These are phyloP conservation scores for Venturia aucupariae DNA, from an alignment of 2,329 filamentous ascomycete species.

Conservation along the genomic window DNA sequence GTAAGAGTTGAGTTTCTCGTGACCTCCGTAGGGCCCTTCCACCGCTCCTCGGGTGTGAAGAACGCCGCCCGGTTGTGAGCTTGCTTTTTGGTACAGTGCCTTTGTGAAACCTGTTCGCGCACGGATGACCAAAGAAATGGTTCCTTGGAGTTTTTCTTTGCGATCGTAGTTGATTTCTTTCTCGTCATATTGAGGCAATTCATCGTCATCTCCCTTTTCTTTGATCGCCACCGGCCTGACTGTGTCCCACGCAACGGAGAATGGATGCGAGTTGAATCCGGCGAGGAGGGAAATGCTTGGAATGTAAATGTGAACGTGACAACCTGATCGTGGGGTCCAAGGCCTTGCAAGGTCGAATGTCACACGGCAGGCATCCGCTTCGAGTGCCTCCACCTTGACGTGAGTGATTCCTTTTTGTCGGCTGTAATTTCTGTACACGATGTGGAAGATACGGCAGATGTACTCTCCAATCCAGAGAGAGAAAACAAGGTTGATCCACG, in stretches of 20 bases:
- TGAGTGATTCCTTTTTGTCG: slow-evolving; percentile 39
- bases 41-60: slow-evolving; percentile 57
- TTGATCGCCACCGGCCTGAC: not conserved
- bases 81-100: slow-evolving; percentile 55
- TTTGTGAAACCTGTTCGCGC: slow-evolving; percentile 66
- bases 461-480: slow-evolving; percentile 68
- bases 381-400: slow-evolving; percentile 49
- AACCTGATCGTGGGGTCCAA: slow-evolving; percentile 45
- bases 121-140: slow-evolving; percentile 63
- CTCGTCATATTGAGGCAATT: slow-evolving; percentile 18
- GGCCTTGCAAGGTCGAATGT: slow-evolving; percentile 50
- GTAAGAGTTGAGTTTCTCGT: slow-evolving; percentile 63
- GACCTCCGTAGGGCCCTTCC: slow-evolving; percentile 68
- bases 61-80: slow-evolving; percentile 37
- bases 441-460: slow-evolving; percentile 37
- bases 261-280: slow-evolving; percentile 37
- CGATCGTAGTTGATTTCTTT: slow-evolving; percentile 10
- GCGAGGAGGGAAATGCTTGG: slow-evolving; percentile 42
- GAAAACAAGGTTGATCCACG: slow-evolving; percentile 66
- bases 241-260: slow-evolving; percentile 38
- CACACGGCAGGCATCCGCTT: slow-evolving; percentile 50
- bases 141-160: slow-evolving; percentile 14
- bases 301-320: slow-evolving; percentile 53
- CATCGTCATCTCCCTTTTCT: not conserved
- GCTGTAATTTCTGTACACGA: slow-evolving; percentile 46